Conservation (phyloP, 768 basidiomycete species). For the Hygrophoropsis aurantiaca region DNA sequence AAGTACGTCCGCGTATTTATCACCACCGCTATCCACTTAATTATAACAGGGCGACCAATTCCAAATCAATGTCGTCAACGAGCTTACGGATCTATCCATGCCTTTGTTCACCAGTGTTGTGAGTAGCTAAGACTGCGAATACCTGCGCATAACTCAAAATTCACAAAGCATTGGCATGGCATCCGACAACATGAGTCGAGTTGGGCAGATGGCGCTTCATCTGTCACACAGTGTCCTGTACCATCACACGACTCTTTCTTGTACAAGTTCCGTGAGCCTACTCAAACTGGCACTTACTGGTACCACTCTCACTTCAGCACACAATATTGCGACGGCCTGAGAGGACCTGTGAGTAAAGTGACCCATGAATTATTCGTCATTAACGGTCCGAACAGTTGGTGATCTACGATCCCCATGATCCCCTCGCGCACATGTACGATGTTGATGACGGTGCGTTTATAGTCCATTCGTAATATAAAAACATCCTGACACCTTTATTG, state of each 20-base stretch:
- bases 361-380: conserved; percentile 7
- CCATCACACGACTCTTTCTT: conserved; percentile 35
- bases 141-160: conserved; percentile 17
- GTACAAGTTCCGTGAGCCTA: conserved; percentile 38
- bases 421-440: conserved; percentile 40
- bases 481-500: conserved; percentile 14
- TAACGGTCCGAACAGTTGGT: conserved; percentile 24
- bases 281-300: conserved; percentile 49
- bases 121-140: conserved; percentile 7
- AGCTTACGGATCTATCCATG: conserved; percentile 47
- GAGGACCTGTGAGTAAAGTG: conserved; percentile 29
- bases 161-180: conserved; percentile 33
- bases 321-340: conserved; percentile 45
- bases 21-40: background rate
- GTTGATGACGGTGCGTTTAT: conserved; percentile 41
- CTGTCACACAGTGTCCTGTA: conserved; percentile 48
- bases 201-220: conserved; percentile 40
- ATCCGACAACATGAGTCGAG: conserved; percentile 32
- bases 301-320: conserved; percentile 42
- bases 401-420: conserved; percentile 48
- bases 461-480: background rate
- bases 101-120: conserved; percentile 43
- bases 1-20: conserved; percentile 12
- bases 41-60: conserved; percentile 36
- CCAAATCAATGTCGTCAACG: conserved; percentile 42